phyloP scores from a whole-genome alignment of 768 basidiomycete species.

The Tricholoma bakamatsutake region DNA sequence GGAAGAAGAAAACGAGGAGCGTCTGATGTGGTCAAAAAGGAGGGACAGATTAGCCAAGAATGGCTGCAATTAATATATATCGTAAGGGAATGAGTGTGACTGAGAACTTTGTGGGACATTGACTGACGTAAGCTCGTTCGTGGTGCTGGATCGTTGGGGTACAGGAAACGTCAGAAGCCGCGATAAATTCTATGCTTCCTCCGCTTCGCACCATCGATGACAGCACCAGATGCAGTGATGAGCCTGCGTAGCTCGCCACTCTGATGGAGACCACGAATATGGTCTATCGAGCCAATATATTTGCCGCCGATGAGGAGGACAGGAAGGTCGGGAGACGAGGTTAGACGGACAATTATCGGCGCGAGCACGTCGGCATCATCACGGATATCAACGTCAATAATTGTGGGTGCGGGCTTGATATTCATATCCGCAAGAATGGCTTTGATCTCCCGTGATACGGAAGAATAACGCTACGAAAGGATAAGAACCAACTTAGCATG shows the following conservation, averaged over 20 bases:
- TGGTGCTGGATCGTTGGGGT: constrained; percentile 2
- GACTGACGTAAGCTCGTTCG: not conserved
- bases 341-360: constrained; percentile 60
- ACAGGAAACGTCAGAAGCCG: constrained; percentile 8
- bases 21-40: not conserved
- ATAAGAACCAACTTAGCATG: constrained; percentile 4
- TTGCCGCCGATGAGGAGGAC: constrained; percentile 65
- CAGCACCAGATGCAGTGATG: constrained; percentile 51
- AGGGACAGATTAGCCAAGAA: not conserved
- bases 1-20: not conserved
- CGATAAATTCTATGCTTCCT: constrained; percentile 37
- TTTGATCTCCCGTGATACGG: constrained; percentile 63
- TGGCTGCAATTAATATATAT: not conserved
- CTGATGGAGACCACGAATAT: constrained; percentile 45
- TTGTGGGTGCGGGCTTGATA: constrained; percentile 55
- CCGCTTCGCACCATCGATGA: constrained; percentile 47
- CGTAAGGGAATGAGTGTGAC: not conserved
- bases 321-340: constrained; percentile 48
- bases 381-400: constrained; percentile 70
- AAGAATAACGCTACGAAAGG: constrained; percentile 50
- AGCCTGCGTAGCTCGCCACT: constrained; percentile 47
- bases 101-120: too few species aligned
- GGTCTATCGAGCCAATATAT: constrained; percentile 43
- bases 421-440: constrained; percentile 46
- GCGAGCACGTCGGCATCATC: constrained; percentile 61